Percentiles rank a stretch among this genome's conserved stretches.
Evolutionary conservation across 306 rosid genomes (phyloP).

Genomic region (Myrica gale): DNA sequence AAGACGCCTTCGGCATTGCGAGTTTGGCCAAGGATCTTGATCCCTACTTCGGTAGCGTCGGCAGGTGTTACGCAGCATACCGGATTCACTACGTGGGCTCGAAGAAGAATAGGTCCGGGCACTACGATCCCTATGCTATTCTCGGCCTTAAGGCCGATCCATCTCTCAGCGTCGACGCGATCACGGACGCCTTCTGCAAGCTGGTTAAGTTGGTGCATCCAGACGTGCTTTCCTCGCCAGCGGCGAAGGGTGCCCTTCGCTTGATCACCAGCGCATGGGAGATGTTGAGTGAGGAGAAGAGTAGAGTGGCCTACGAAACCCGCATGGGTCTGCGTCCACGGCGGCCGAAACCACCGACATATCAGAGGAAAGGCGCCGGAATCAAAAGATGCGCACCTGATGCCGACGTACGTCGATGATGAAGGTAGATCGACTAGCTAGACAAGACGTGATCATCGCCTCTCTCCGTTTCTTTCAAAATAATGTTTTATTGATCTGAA

Average conservation of each 20-base stretch:
- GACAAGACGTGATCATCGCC: too few species aligned
- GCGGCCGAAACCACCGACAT: neutral
- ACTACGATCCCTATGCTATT: neutral
- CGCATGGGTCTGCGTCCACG: neutral
- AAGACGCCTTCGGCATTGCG: neutral
- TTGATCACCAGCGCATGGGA: neutral
- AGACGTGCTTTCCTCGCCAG: neutral
- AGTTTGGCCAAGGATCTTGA: neutral
- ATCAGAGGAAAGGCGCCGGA: neutral
- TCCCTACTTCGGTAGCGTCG: neutral
- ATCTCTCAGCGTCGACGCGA: neutral
- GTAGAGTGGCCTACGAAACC: neutral
- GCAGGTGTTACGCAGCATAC: neutral
- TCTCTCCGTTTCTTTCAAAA: too few species aligned
- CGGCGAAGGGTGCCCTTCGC: neutral
- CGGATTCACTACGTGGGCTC: neutral
- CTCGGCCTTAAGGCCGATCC: neutral
- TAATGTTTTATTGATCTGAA: too few species aligned
- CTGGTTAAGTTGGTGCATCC: constrained; percentile 1
- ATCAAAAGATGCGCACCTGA: neutral
- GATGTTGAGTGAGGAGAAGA: neutral
- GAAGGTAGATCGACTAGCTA: too few species aligned
- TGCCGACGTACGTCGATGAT: too few species aligned
- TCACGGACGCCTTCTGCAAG: neutral
- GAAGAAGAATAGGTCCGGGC: neutral